Evolutionary conservation across 2,329 filamentous ascomycete genomes (phyloP).

Genomic region (Mollisia scopiformis): DNA sequence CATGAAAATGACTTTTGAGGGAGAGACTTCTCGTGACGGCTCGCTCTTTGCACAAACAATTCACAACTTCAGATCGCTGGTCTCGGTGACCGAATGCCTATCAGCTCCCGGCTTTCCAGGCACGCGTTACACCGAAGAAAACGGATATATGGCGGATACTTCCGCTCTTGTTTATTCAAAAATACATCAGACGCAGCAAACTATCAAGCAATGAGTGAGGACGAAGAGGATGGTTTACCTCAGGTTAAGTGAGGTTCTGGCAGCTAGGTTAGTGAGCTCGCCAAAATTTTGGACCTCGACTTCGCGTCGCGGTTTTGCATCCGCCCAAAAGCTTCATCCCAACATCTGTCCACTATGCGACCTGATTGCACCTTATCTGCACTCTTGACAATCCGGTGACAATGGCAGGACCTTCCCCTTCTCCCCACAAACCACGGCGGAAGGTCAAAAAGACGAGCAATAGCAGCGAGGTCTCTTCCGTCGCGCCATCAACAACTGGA

Average conservation of each 20-base stretch:
- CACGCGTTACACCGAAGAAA: too few species aligned
- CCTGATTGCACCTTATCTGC: neutral
- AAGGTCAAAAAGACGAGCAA: slow-evolving; percentile 54
- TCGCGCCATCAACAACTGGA: slow-evolving; percentile 16
- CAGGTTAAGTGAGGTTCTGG: neutral
- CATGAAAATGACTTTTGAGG: too few species aligned
- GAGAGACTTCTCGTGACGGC: too few species aligned
- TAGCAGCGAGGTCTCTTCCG: slow-evolving; percentile 36
- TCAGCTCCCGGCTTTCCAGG: too few species aligned
- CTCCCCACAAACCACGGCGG: slow-evolving; percentile 62
- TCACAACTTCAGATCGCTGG: too few species aligned
- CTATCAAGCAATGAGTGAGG: neutral
- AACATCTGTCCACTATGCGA: slow-evolving; percentile 1
- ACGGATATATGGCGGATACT: too few species aligned
- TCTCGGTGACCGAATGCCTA: too few species aligned
- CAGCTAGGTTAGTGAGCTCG: neutral
- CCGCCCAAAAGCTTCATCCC: neutral
- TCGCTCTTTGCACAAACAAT: too few species aligned
- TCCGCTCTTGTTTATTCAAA: too few species aligned
- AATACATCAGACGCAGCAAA: too few species aligned
- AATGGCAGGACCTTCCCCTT: slow-evolving; percentile 54
- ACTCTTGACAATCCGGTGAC: slow-evolving; percentile 31
- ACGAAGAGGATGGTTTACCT: neutral
- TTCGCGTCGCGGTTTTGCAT: neutral
- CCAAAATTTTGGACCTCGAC: neutral